phyloP scores from a whole-genome alignment of 306 rosid genomes.

The Cucurbita argyrosperma region DNA sequence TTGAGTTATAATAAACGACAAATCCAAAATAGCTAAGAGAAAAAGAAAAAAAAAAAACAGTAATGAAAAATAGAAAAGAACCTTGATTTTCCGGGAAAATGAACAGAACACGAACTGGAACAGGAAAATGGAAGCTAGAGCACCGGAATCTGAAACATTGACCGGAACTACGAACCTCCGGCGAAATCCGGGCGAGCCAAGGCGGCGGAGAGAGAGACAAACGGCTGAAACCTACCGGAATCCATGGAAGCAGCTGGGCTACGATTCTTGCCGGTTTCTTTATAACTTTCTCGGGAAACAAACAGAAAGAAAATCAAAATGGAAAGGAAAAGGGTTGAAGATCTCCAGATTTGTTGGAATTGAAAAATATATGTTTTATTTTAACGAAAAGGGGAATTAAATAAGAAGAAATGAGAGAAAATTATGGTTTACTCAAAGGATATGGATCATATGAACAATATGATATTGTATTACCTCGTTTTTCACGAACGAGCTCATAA shows the following conservation, averaged over 20 bases:
- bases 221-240: slow-evolving; percentile 7
- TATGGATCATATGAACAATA: neutral
- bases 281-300: neutral
- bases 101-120: too few relatives aligned
- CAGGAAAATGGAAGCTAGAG: slow-evolving; percentile 15
- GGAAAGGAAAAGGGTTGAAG: neutral
- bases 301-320: neutral
- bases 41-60: neutral
- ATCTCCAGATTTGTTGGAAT: neutral
- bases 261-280: neutral
- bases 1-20: too few relatives aligned
- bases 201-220: slow-evolving; percentile 24
- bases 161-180: slow-evolving; percentile 5
- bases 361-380: neutral
- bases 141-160: slow-evolving; percentile 17
- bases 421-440: neutral
- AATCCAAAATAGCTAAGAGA: neutral
- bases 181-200: slow-evolving; percentile 7
- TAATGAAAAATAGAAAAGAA: slow-evolving; percentile 6
- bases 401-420: neutral
- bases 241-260: slow-evolving; percentile 16
- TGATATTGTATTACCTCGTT: neutral
- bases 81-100: slow-evolving; percentile 16
- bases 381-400: neutral
- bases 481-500: neutral